Conservation (phyloP, 2,329 filamentous ascomycete species). For the Graphilbum sp. region DNA sequence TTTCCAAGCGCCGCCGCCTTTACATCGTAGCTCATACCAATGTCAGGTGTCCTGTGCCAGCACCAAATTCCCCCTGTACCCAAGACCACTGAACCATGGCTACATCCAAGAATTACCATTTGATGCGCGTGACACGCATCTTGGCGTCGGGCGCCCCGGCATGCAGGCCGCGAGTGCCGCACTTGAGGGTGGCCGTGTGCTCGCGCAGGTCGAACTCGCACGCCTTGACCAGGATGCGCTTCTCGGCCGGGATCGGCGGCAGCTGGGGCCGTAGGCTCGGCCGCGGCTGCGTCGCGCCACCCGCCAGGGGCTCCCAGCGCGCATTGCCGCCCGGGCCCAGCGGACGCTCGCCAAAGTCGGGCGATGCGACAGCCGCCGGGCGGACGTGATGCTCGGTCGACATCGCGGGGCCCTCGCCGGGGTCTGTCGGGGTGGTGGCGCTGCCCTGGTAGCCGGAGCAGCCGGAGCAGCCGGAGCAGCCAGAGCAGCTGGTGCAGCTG, state of each 20-base stretch:
- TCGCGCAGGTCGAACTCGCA: constrained; percentile 40
- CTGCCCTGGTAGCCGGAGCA: constrained; percentile 6
- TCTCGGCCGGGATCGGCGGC: constrained; percentile 30
- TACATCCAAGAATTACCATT: constrained; percentile 29
- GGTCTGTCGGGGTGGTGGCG: too few relatives aligned
- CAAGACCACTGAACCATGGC: too few relatives aligned
- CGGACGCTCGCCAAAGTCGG: constrained; percentile 19
- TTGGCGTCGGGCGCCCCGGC: constrained; percentile 29
- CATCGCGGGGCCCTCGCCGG: too few relatives aligned
- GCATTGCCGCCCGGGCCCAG: constrained; percentile 28
- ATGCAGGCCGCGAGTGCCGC: constrained; percentile 36
- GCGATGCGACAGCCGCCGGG: constrained; percentile 12
- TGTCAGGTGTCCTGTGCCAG: too few relatives aligned
- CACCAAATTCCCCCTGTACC: too few relatives aligned
- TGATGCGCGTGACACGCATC: constrained; percentile 27
- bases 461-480: constrained; percentile 13
- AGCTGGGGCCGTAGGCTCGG: not conserved
- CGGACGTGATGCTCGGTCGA: constrained; percentile 12
- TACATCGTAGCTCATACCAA: too few relatives aligned
- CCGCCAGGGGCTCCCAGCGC: constrained; percentile 18
- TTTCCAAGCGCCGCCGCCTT: too few relatives aligned
- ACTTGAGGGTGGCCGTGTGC: constrained; percentile 30
- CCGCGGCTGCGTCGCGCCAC: too few relatives aligned
- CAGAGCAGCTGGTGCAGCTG: too few relatives aligned
- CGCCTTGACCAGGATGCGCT: constrained; percentile 36